These are phyloP conservation scores for Penicillium lividum DNA, from an alignment of 495 filamentous ascomycete species.

Conservation along the genomic window DNA sequence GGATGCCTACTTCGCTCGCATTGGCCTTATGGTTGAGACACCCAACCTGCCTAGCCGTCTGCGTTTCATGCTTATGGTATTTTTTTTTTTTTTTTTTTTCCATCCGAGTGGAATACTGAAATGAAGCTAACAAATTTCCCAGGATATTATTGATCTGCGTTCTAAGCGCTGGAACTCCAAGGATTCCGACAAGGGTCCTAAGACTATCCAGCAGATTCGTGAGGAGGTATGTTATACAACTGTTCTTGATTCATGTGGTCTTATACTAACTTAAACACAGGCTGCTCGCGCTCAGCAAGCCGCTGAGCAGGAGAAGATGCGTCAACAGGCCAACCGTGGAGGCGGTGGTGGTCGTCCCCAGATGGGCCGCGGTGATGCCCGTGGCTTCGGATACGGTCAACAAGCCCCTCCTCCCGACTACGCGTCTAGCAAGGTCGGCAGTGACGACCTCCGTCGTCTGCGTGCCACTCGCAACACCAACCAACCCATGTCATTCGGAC, in stretches of 20 bases:
- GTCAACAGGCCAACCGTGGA: slow-evolving; percentile 50
- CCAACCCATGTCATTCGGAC: slow-evolving; percentile 62
- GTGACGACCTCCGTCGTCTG: slow-evolving; percentile 85
- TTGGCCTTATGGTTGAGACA: slow-evolving; percentile 74
- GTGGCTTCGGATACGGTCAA: slow-evolving; percentile 64
- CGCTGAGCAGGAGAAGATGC: slow-evolving; percentile 55
- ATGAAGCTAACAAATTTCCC: slow-evolving; percentile 11
- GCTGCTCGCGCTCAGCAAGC: slow-evolving; percentile 69
- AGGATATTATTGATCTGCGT: slow-evolving; percentile 86
- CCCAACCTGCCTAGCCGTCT: slow-evolving; percentile 81
- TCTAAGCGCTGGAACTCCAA: slow-evolving; percentile 75
- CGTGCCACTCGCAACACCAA: slow-evolving; percentile 65
- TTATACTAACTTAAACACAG: slow-evolving; percentile 37
- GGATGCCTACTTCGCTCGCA: slow-evolving; percentile 91
- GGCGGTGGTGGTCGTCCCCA: slow-evolving; percentile 63
- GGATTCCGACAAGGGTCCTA: slow-evolving; percentile 85
- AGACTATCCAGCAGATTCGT: slow-evolving; percentile 90
- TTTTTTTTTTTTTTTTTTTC: slow-evolving; percentile 8
- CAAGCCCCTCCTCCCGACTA: slow-evolving; percentile 69
- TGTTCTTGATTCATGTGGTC: neutral
- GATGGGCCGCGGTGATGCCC: slow-evolving; percentile 81
- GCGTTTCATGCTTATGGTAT: slow-evolving; percentile 89
- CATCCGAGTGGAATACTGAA: neutral
- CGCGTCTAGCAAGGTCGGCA: slow-evolving; percentile 75
- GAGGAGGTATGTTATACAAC: slow-evolving; percentile 62